Evolutionary conservation across 306 rosid genomes (phyloP).

Genomic region (Vigna reflexopilosa): DNA sequence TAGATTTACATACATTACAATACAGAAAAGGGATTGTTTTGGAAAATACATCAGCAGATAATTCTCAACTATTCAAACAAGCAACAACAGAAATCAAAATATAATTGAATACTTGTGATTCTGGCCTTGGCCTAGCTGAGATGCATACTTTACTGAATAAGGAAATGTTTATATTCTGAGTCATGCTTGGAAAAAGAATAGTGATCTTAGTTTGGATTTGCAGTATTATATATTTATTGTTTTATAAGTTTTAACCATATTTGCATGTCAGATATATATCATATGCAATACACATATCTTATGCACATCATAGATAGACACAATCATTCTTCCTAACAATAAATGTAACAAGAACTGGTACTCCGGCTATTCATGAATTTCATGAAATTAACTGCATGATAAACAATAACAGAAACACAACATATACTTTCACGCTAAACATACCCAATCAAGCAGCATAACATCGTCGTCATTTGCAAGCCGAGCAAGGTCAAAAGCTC

Average conservation of each 20-base stretch:
- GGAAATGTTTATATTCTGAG: background rate
- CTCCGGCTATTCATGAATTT: conserved; percentile 8
- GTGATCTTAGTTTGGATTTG: background rate
- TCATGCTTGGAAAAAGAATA: background rate
- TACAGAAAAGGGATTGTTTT: background rate
- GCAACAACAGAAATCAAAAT: background rate
- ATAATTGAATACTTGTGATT: background rate
- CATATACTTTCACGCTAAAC: conserved; percentile 32
- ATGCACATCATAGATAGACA: background rate
- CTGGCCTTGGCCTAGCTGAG: background rate
- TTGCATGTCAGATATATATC: too few relatives aligned
- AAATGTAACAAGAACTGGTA: background rate
- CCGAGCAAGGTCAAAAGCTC: conserved; percentile 98
- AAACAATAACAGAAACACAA: conserved; percentile 23
- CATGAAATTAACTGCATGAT: conserved; percentile 29
- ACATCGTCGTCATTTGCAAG: conserved; percentile 99
- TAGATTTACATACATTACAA: conserved; percentile 29
- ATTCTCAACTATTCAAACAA: background rate
- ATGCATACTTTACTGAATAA: background rate
- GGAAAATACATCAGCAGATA: conserved; percentile 14
- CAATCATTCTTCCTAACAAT: background rate
- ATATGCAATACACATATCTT: too few relatives aligned
- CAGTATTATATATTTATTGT: background rate
- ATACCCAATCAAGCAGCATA: conserved; percentile 99
- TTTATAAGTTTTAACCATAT: too few relatives aligned